Evolutionary conservation across 345 rosid genomes (phyloP), one percentile per base, ranked within the genome.

Genomic region (Gossypioides kirkii): DNA sequence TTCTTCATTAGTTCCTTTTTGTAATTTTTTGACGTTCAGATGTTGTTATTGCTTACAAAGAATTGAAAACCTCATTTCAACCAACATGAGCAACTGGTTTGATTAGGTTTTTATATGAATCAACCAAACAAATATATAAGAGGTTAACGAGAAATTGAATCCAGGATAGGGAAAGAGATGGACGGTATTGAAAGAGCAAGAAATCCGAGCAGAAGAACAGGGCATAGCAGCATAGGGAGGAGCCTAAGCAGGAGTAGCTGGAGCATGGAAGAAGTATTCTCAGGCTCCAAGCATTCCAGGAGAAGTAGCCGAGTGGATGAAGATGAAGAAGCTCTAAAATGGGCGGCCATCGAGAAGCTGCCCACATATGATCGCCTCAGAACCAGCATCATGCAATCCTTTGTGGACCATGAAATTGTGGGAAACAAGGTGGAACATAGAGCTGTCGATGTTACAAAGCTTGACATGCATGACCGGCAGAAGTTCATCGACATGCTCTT

Each of bases 331-430:
- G 97, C 97, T 23, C 88, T 94, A 9, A 94, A 85, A 83, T 94
- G 98, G 98, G 98, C 97, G 3, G 97, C 97, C 41, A 90, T 94
- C 46, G 98, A 94, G 86, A 91, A 87, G 66, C 75, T 94, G 26
- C 98, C 98, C 6, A 94, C 98, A 0, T 94, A 90, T 73, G 89
- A 82, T 70, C 86, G 98, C 25, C 67, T 94, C 22, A 86, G 96
- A n/a, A 94, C 96, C 46, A 86, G 90, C 58, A 81, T 94, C 80
- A 86, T 94, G 83, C 82, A 86, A 9, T 72, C 91, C 2, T 76
- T 79, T 0, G 67, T 73, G 3, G 91, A 91, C 6, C 43, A 76
- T 23, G 88, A 85, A 49, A 11, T 76, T 58, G 76, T 76, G 22
- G 87, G 80, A 10, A 79, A 79, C 56, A 65, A 67, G 32, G 71